Conservation (phyloP, 1,139 yeast species). For the Candida anutae region DNA sequence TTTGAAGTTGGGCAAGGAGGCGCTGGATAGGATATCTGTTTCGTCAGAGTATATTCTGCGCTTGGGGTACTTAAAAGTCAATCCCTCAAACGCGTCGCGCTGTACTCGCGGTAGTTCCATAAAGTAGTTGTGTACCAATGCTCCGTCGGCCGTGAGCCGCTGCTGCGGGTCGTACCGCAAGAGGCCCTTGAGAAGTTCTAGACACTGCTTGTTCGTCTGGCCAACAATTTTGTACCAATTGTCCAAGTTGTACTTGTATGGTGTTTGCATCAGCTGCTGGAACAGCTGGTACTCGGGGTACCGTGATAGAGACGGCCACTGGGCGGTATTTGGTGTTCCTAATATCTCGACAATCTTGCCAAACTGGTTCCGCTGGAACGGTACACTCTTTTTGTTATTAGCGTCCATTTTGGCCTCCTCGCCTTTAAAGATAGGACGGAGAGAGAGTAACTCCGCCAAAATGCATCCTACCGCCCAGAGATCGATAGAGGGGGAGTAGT, state of each 20-base stretch:
- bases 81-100: constrained; percentile 64
- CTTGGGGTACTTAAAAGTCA: constrained; percentile 57
- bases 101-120: constrained; percentile 57
- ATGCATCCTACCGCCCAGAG: constrained; percentile 98
- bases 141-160: constrained; percentile 61
- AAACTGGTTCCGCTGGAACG: constrained; percentile 88
- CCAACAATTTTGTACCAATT: constrained; percentile 85
- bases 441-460: constrained; percentile 78
- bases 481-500: constrained; percentile 92
- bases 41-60: constrained; percentile 75
- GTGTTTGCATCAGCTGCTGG: constrained; percentile 42
- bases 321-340: constrained; percentile 73
- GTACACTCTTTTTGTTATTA: constrained; percentile 75
- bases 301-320: constrained; percentile 71
- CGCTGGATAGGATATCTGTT: constrained; percentile 46
- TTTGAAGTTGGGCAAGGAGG: constrained; percentile 12
- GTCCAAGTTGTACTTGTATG: constrained; percentile 59
- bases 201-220: constrained; percentile 61
- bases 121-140: constrained; percentile 73
- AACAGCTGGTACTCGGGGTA: constrained; percentile 78
- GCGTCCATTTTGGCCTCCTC: constrained; percentile 93
- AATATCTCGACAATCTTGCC: constrained; percentile 83
- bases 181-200: constrained; percentile 54
- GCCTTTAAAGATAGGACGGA: constrained; percentile 92
- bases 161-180: constrained; percentile 79